Evolutionary conservation across 768 basidiomycete species (phyloP).

Genomic region (Coprinellus micaceus): DNA sequence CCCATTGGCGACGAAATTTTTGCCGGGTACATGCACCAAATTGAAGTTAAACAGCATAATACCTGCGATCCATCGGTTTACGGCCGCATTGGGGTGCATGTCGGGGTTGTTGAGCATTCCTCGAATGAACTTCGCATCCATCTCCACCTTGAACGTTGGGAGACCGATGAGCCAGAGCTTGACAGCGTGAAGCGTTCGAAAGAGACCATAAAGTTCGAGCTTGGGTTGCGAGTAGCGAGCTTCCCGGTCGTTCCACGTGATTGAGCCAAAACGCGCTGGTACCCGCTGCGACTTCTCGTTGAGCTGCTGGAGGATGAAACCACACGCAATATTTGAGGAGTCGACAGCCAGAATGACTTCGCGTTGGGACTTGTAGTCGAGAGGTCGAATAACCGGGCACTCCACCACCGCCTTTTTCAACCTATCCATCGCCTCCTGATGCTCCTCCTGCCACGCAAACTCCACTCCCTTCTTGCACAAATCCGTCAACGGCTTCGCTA

Average conservation of each 20-base stretch:
- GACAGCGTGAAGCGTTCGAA: constrained; percentile 15
- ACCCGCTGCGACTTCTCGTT: neutral
- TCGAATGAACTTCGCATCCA: constrained; percentile 29
- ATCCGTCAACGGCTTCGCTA: constrained; percentile 15
- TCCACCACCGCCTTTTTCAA: constrained; percentile 11
- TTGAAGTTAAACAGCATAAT: constrained; percentile 34
- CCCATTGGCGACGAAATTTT: constrained; percentile 20
- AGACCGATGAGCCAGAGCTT: constrained; percentile 25
- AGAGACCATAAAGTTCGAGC: constrained; percentile 21
- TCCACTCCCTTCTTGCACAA: constrained; percentile 21
- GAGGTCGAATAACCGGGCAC: constrained; percentile 16
- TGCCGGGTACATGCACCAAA: constrained; percentile 31
- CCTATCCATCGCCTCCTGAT: constrained; percentile 6
- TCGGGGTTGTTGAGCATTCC: constrained; percentile 39
- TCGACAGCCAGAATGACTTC: constrained; percentile 1
- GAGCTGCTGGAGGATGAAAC: neutral
- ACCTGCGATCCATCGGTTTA: constrained; percentile 40
- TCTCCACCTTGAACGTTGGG: constrained; percentile 22
- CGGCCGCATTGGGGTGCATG: constrained; percentile 30
- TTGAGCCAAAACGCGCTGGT: constrained; percentile 6
- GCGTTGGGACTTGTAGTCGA: constrained; percentile 12
- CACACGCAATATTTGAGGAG: constrained; percentile 7
- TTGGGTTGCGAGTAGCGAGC: constrained; percentile 7
- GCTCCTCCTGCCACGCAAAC: constrained; percentile 15
- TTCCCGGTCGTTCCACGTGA: neutral